Conservation (phyloP, 169 alveolate species). For the Eimeria tenella region DNA sequence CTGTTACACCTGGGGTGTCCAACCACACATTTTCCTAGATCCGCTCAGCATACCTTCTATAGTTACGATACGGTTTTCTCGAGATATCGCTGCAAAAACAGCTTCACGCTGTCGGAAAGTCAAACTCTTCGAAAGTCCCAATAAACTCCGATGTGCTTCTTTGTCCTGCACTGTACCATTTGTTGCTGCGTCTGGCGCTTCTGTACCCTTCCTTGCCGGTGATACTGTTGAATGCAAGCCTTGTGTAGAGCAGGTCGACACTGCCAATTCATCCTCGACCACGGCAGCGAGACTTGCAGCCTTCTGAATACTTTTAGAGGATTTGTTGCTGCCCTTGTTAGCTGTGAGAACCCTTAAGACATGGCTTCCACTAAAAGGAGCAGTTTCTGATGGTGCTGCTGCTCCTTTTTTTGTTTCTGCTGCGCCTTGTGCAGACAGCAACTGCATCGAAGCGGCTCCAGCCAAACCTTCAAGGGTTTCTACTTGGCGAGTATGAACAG, state of each 20-base stretch:
- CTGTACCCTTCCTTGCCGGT: not conserved
- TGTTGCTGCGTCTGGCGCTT: not conserved
- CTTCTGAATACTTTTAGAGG: not conserved
- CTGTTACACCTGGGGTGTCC: too few relatives aligned
- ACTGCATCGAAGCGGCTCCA: not conserved
- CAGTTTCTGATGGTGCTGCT: not conserved
- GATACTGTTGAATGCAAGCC: not conserved
- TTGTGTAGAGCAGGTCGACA: not conserved
- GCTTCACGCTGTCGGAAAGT: slow-evolving; percentile 67
- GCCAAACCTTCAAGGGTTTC: slow-evolving; percentile 35
- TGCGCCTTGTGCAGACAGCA: not conserved
- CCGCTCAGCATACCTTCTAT: slow-evolving; percentile 44
- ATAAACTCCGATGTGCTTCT: not conserved
- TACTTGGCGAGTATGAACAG: slow-evolving; percentile 44
- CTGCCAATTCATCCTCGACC: not conserved
- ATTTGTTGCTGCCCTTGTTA: not conserved
- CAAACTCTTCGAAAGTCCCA: not conserved
- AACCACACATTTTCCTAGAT: not conserved
- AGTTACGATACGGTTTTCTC: slow-evolving; percentile 56
- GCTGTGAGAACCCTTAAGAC: slow-evolving; percentile 16
- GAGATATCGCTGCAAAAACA: slow-evolving; percentile 62
- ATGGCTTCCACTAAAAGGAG: not conserved
- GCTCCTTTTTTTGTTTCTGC: not conserved
- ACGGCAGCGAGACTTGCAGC: not conserved
- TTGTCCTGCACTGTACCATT: slow-evolving; percentile 1